Conservation (phyloP, 345 rosid genomes). For the Corchorus capsularis region DNA sequence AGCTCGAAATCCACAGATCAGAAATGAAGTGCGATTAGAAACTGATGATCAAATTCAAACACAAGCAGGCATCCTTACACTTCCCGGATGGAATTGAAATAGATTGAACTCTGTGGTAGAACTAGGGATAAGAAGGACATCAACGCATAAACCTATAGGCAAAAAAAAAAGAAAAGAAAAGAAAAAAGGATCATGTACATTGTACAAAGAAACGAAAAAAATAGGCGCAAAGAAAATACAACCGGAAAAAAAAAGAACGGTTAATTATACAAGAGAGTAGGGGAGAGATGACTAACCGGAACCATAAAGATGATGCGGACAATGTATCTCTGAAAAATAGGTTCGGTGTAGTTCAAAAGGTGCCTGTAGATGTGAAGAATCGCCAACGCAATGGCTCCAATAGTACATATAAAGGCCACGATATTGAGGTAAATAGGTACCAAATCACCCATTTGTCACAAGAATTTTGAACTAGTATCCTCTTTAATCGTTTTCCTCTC, state of each 20-base stretch:
- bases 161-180: not conserved
- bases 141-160: constrained; percentile 79
- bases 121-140: constrained; percentile 91
- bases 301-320: constrained; percentile 98
- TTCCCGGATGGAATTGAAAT: constrained; percentile 93
- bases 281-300: constrained; percentile 57
- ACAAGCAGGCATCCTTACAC: constrained; percentile 60
- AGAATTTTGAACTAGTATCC: not conserved
- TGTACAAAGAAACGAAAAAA: not conserved
- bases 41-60: not conserved
- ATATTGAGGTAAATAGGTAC: constrained; percentile 50
- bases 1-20: not conserved
- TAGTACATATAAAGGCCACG: constrained; percentile 69
- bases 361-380: constrained; percentile 81
- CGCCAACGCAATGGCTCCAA: constrained; percentile 73
- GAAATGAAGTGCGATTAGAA: not conserved
- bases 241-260: not conserved
- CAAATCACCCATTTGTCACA: constrained; percentile 52
- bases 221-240: not conserved
- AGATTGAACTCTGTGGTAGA: constrained; percentile 71
- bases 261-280: not conserved
- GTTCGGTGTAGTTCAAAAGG: constrained; percentile 87
- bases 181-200: not conserved
- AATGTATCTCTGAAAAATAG: constrained; percentile 90
- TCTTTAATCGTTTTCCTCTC: not conserved